Base-by-base conservation (phyloP, 1,284 basidiomycete species). In the Pseudozyma hubeiensis region DNA sequence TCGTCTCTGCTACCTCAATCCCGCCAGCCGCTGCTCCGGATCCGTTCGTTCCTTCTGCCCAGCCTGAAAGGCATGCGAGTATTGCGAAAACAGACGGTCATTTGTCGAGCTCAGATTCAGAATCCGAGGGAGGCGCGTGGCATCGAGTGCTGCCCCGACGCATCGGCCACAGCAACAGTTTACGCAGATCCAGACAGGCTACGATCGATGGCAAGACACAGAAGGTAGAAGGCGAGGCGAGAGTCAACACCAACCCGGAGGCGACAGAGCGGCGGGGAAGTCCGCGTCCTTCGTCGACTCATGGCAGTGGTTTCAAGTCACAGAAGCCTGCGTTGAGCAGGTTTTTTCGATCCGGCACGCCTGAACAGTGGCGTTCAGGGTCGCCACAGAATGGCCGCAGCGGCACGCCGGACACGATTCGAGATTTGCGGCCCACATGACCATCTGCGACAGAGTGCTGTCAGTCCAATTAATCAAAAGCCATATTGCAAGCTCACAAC, bases 41-140 rank as follows among this genome's bases (percentile, higher is more conserved):
- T 5, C 9, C 43, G 5, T 16, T 10, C 17, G 31, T 29, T 16
- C 24, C n/a, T 16, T 17, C 19, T 13, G 7, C 46, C 7, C 50
- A 58, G 46, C 49, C 37, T 1, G 54, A 41, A n/a, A 52, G 35
- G 45, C 49, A 40, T 3, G 17, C 56, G 6, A 55, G 52, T 19
- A 54, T 59, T 11, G 55, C 60, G 24, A 53, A 48, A 41, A 43
- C 66, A 44, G 60, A 63, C 24, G 61, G 61, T 17, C 61, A 61
- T 13, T 16, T 58, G 29, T 65, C 59, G 3, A 72, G 64, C 41
- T 73, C 70, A 16, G 72, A 75, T 13, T 75, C 72, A 7, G 72
- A 75, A 37, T 75, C 72, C 0, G 72, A 75, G 30, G 72, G 72
- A 34, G 72, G 72, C 17, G 67, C 63, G 2, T 75, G 72, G 72